A percentile compares a stretch with the other conserved stretches of the same genome.
These are phyloP conservation scores for Neonectria punicea DNA, from an alignment of 2,329 filamentous ascomycete genomes.

Conservation along the genomic window DNA sequence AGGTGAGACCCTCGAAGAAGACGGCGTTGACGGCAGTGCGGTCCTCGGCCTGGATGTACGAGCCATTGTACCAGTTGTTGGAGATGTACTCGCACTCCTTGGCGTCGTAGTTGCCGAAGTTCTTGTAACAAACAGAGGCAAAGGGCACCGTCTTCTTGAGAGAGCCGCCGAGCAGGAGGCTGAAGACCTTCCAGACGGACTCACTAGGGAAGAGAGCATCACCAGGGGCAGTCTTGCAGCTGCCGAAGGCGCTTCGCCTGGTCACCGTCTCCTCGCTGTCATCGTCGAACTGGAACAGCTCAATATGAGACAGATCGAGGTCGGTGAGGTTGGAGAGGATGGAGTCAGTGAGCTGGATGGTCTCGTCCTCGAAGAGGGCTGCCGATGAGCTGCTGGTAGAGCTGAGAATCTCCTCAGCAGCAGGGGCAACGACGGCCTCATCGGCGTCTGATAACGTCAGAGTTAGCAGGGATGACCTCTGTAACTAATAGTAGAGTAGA, in stretches of 20 bases:
- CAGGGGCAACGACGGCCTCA: constrained; percentile 38
- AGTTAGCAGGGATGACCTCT: background rate
- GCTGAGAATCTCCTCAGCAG: constrained; percentile 26
- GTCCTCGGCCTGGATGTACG: constrained; percentile 41
- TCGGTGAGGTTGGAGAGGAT: constrained; percentile 46
- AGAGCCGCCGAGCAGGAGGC: constrained; percentile 46
- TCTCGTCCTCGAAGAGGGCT: constrained; percentile 37
- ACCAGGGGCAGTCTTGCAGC: constrained; percentile 46
- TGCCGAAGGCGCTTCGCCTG: constrained; percentile 22
- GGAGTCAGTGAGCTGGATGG: constrained; percentile 48
- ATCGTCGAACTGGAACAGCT: constrained; percentile 48
- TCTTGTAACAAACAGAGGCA: constrained; percentile 46
- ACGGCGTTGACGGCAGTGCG: constrained; percentile 54
- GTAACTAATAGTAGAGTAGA: background rate
- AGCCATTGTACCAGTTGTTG: constrained; percentile 33
- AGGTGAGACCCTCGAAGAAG: constrained; percentile 52
- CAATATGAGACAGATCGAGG: constrained; percentile 44
- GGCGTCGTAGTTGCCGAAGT: constrained; percentile 25
- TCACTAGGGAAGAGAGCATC: constrained; percentile 43
- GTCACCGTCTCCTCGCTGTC: constrained; percentile 9
- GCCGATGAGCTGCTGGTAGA: constrained; percentile 18
- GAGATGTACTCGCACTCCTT: constrained; percentile 24
- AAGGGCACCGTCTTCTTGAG: constrained; percentile 47
- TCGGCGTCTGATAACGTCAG: constrained; percentile 18
- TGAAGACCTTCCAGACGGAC: constrained; percentile 46